Percentiles rank a stretch among this genome's conserved stretches.
These are phyloP conservation scores for Plicaturopsis crispa DNA, from an alignment of 768 basidiomycete species.

Conservation along the genomic window DNA sequence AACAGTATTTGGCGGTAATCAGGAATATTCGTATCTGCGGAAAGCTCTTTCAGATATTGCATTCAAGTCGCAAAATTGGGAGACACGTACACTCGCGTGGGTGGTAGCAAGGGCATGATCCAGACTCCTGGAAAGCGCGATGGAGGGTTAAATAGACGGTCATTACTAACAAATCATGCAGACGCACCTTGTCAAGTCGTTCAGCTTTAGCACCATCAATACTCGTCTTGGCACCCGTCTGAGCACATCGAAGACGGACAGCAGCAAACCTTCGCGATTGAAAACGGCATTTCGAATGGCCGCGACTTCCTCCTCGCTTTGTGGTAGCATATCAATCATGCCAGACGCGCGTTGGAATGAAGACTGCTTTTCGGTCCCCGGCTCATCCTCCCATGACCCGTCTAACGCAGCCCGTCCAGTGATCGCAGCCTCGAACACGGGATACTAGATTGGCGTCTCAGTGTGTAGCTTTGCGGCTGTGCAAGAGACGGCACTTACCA, in stretches of 20 bases:
- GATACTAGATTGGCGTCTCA: conserved; percentile 60
- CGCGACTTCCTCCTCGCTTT: conserved; percentile 72
- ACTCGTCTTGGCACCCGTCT: conserved; percentile 80
- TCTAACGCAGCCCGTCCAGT: conserved; percentile 79
- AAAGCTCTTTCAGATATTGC: conserved; percentile 6
- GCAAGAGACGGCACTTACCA: conserved; percentile 40
- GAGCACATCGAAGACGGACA: conserved; percentile 83
- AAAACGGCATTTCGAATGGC: conserved; percentile 79
- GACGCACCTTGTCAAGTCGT: conserved; percentile 71
- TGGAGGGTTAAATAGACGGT: conserved; percentile 5
- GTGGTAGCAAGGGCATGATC: conserved; percentile 87
- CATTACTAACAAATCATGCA: neutral
- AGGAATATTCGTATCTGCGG: conserved; percentile 78
- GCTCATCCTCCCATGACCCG: conserved; percentile 43
- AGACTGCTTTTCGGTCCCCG: conserved; percentile 18
- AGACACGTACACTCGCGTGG: conserved; percentile 53
- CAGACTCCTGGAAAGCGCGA: conserved; percentile 56
- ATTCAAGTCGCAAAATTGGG: conserved; percentile 1
- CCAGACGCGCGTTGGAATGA: conserved; percentile 61
- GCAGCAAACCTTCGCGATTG: conserved; percentile 71
- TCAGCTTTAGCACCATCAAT: conserved; percentile 78
- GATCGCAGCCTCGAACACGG: conserved; percentile 90
- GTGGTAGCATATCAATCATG: conserved; percentile 67
- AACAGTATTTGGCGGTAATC: conserved; percentile 86
- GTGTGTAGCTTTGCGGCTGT: conserved; percentile 2